Evolutionary conservation across 495 filamentous ascomycete genomes (phyloP).

Genomic region (Aspergillus bertholletiae): DNA sequence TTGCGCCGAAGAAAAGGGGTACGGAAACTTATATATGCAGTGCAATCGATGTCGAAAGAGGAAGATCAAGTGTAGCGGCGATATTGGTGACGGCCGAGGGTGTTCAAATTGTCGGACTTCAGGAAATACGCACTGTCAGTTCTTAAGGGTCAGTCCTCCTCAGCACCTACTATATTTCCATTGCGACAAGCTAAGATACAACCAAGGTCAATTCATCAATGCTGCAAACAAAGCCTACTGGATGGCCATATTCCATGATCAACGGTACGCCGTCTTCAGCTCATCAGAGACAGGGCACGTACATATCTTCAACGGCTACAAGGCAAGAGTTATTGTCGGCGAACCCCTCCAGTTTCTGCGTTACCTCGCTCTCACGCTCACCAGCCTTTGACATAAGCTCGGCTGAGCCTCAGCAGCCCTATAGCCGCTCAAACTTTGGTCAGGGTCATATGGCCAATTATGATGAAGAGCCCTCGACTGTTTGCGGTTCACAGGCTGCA

Average conservation of each 20-base stretch:
- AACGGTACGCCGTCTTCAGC: conserved; percentile 15
- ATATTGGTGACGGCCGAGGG: conserved; percentile 67
- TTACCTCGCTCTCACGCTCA: conserved; percentile 18
- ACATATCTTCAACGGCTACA: conserved; percentile 13
- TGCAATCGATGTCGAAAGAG: conserved; percentile 87
- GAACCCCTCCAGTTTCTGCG: conserved; percentile 16
- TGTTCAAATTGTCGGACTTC: conserved; percentile 82
- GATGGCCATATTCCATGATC: conserved; percentile 30
- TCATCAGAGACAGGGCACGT: conserved; percentile 19
- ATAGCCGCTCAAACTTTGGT: conserved; percentile 17
- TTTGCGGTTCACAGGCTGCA: conserved; percentile 25
- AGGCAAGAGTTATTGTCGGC: conserved; percentile 14
- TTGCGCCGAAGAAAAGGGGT: background rate
- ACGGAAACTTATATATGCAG: conserved; percentile 40
- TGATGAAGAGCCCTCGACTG: conserved; percentile 26
- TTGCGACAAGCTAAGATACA: background rate
- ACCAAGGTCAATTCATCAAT: conserved; percentile 24
- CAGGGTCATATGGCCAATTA: conserved; percentile 25
- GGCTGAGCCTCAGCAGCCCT: conserved; percentile 16
- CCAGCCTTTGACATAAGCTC: conserved; percentile 26
- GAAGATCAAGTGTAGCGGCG: conserved; percentile 95
- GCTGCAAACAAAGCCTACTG: conserved; percentile 18
- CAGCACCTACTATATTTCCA: background rate
- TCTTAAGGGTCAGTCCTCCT: conserved; percentile 64
- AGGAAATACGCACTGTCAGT: conserved; percentile 67